Evolutionary conservation across 768 basidiomycete genomes (phyloP), one percentile per base, ranked within the genome.

Genomic region (Sistotremastrum niveocremeum): DNA sequence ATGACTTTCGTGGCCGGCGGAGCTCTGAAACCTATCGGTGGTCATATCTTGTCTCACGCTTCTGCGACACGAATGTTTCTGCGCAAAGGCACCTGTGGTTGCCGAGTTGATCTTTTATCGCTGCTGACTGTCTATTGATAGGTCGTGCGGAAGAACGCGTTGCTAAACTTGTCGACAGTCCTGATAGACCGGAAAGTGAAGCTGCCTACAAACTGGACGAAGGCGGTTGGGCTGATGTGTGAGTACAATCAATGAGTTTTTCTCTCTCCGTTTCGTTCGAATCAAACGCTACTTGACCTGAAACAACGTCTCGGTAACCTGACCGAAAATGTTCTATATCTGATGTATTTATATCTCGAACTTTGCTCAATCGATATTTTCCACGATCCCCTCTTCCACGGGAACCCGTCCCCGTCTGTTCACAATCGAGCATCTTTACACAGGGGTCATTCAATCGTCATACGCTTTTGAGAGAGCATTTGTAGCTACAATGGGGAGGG

Each of bases 1-100:
- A 86, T 86, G 81, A 87, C 87, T 42, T 97, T 97, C 56, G 91
- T 93, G 37, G 91, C 89, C 29, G 91, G 90, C 37, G 86, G 89
- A 34, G 86, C 85, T 12, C 71, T 91, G 36, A 94, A 94, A 63
- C 88, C 89, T 11, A 85, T 93, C 39, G 87, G 86, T 36, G 87
- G 87, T 0, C 87, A 90, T 56, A 88, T 90, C 50, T 65, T 90
- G 38, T 90, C 87, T 0, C 87, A 80, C 57, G 85, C 88, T 11
- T 90, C 87, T n/a, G 80, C 88, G 4, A 88, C 86, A 6, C 73
- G 87, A 46, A 73, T 90, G 56, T 88, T 84, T 60, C 69, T 90
- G 51, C 76, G 87, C n/a, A 90, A 90, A 74, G 87, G 87, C 79
- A 47, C 44, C 65, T 46, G 12, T 8, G 0, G 20, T 11, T 9